These are phyloP conservation scores for Phytopythium boreale DNA, from an alignment of 352 stramenopile species.

Conservation along the genomic window DNA sequence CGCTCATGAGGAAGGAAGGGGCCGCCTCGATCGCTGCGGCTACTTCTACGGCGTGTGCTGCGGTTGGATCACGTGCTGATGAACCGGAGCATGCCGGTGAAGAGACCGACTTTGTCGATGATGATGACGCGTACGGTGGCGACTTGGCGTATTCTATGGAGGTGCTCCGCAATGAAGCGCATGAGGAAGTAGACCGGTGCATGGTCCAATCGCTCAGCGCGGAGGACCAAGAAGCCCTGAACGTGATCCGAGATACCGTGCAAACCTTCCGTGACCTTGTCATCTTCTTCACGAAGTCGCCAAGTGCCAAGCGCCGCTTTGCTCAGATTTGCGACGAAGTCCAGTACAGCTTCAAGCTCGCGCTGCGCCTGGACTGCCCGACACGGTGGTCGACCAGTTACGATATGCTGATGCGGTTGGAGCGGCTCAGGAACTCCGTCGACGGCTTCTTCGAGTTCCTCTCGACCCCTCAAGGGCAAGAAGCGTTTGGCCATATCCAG, in stretches of 20 bases:
- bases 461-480: not conserved
- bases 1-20: not conserved
- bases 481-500: not conserved
- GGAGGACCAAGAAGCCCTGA: not conserved
- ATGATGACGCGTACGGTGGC: not conserved
- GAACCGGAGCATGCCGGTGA: no score
- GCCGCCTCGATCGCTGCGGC: not conserved
- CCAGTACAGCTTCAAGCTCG: not conserved
- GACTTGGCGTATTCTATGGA: not conserved
- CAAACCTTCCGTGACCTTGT: not conserved
- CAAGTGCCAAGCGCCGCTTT: not conserved
- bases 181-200: not conserved
- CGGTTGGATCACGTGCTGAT: not conserved
- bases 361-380: not conserved
- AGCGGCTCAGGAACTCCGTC: not conserved
- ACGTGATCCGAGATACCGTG: not conserved
- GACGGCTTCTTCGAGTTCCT: not conserved
- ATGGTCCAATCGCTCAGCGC: not conserved
- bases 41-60: not conserved
- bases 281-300: not conserved
- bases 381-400: not conserved
- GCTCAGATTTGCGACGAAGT: not conserved
- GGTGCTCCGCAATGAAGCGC: not conserved
- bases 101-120: not conserved
- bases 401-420: not conserved